Conservation (phyloP, 2,329 filamentous ascomycete genomes). For the Verticillium klebahnii region DNA sequence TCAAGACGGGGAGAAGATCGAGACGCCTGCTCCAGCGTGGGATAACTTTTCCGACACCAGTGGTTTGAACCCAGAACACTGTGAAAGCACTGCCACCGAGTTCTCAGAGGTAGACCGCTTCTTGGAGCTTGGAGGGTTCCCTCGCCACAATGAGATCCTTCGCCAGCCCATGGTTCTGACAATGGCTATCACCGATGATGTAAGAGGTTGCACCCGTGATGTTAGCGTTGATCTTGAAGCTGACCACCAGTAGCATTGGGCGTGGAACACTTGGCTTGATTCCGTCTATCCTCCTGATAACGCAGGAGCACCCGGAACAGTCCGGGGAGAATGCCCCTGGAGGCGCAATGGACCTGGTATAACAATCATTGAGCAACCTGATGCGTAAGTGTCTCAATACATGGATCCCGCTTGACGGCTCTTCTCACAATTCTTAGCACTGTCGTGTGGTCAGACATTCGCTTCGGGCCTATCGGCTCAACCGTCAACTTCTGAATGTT, state of each 20-base stretch:
- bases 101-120: not conserved
- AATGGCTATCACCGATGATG: conserved; percentile 7
- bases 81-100: not conserved
- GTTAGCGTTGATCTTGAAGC: too few relatives aligned
- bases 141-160: conserved; percentile 1
- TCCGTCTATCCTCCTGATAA: not conserved
- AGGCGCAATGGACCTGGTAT: too few relatives aligned
- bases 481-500: too few relatives aligned
- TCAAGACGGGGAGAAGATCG: conserved; percentile 52
- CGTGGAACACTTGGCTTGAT: conserved; percentile 8
- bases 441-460: too few relatives aligned
- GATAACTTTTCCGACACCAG: not conserved
- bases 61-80: conserved; percentile 1
- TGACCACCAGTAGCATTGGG: not conserved
- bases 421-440: too few relatives aligned
- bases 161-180: conserved; percentile 7
- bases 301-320: too few relatives aligned
- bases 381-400: too few relatives aligned
- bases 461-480: too few relatives aligned
- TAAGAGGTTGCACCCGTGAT: not conserved
- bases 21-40: conserved; percentile 27
- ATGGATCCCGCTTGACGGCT: too few relatives aligned
- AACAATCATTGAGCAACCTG: too few relatives aligned
- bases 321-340: too few relatives aligned
- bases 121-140: not conserved